Conservation (phyloP, 177 flowering plant genomes). For the Telopea speciosissima region DNA sequence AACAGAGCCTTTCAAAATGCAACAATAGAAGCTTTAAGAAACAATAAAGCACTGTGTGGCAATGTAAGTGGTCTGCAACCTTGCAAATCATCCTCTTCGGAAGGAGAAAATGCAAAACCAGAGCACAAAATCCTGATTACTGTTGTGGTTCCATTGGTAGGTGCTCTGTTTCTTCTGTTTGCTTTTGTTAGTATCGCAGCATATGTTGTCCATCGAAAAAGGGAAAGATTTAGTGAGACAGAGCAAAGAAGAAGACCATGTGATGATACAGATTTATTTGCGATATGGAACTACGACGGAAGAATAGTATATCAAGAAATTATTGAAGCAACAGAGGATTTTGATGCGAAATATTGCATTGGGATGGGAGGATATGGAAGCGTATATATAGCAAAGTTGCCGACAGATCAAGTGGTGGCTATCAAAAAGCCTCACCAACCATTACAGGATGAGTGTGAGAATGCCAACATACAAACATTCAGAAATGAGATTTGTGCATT, state of each 20-base stretch:
- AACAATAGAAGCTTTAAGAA: conserved; percentile 3
- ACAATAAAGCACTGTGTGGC: conserved; percentile 17
- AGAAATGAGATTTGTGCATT: conserved; percentile 9
- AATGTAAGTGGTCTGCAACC: conserved; percentile 3
- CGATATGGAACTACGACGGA: conserved; percentile 5
- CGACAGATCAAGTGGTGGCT: conserved; percentile 9
- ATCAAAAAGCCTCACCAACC: conserved; percentile 10
- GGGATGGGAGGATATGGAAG: conserved; percentile 14
- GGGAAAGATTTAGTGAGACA: neutral
- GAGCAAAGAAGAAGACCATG: neutral
- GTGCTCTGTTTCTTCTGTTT: neutral
- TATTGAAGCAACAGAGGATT: conserved; percentile 13
- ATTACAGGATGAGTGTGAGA: neutral
- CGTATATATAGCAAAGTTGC: conserved; percentile 14
- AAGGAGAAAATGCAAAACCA: neutral
- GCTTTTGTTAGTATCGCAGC: neutral
- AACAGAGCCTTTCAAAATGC: conserved; percentile 9
- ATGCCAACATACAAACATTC: neutral
- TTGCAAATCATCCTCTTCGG: neutral
- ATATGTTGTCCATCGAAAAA: neutral
- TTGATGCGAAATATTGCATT: conserved; percentile 9
- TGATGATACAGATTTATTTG: neutral
- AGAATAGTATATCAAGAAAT: conserved; percentile 8
- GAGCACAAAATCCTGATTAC: neutral
- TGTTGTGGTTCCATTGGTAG: neutral